These are phyloP conservation scores for Tolypocladium guangdongense DNA, from an alignment of 2,329 filamentous ascomycete genomes.

Conservation along the genomic window DNA sequence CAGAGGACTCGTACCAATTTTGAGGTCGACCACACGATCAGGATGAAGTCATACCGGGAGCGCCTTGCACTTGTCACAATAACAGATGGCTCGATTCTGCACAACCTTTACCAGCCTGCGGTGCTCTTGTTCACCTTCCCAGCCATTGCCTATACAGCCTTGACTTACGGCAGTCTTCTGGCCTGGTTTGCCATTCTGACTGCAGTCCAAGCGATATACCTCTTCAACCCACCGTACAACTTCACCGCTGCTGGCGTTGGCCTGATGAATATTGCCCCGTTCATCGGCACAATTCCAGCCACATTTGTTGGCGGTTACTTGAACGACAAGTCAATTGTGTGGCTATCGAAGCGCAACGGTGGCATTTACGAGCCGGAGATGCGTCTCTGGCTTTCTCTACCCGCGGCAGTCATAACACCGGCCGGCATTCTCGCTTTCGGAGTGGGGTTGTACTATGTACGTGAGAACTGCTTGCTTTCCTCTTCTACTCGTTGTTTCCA, in stretches of 20 bases:
- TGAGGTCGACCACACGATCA: constrained; percentile 1
- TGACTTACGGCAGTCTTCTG: constrained; percentile 27
- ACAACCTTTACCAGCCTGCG: constrained; percentile 6
- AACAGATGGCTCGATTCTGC: constrained; percentile 5
- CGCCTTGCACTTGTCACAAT: constrained; percentile 11
- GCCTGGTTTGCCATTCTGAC: constrained; percentile 21
- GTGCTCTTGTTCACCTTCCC: constrained; percentile 12
- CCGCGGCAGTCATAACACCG: constrained; percentile 16
- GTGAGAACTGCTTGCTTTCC: constrained; percentile 1
- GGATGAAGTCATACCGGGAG: constrained; percentile 8
- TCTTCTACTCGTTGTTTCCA: background rate
- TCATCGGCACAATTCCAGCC: constrained; percentile 26
- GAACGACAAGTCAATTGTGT: constrained; percentile 25
- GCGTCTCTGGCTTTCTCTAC: constrained; percentile 20
- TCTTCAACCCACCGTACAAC: constrained; percentile 20
- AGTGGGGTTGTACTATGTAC: constrained; percentile 18
- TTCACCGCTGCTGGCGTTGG: constrained; percentile 14
- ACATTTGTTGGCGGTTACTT: constrained; percentile 23
- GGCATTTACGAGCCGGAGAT: constrained; percentile 33
- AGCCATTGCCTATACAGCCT: constrained; percentile 24
- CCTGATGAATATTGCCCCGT: constrained; percentile 15
- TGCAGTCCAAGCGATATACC: constrained; percentile 6
- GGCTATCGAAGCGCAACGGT: constrained; percentile 22
- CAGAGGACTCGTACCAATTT: background rate
- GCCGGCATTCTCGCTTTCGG: constrained; percentile 26